Conservation (phyloP, 2,329 filamentous ascomycete species). For the Fusarium keratoplasticum region DNA sequence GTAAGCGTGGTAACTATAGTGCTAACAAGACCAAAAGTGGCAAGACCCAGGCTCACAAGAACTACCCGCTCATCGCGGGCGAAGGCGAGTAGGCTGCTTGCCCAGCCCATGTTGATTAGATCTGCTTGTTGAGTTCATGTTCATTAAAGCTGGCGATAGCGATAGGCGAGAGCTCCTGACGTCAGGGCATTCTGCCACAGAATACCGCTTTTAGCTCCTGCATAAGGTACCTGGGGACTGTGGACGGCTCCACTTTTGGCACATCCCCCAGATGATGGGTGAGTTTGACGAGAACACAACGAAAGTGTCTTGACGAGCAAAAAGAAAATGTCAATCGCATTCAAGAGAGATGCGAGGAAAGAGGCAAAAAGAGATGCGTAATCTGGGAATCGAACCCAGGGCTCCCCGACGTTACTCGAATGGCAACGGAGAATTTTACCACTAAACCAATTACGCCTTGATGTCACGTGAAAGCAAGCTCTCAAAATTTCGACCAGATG, state of each 20-base stretch:
- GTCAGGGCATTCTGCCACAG: constrained; percentile 27
- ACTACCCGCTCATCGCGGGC: constrained; percentile 65
- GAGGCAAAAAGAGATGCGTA: not conserved
- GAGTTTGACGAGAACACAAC: not conserved
- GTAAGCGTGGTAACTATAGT: constrained; percentile 69
- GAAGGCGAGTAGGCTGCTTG: constrained; percentile 44
- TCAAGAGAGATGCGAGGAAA: not conserved
- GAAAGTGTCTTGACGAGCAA: not conserved
- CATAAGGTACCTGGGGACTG: not conserved
- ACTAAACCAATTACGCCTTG: constrained; percentile 1
- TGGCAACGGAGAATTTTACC: constrained; percentile 24
- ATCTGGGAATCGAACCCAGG: constrained; percentile 26
- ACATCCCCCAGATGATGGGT: not conserved
- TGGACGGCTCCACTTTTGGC: not conserved
- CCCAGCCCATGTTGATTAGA: constrained; percentile 54
- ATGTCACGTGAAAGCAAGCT: not conserved
- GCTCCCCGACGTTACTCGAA: constrained; percentile 14
- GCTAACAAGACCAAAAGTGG: constrained; percentile 68
- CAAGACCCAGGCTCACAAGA: constrained; percentile 65
- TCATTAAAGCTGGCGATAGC: not conserved
- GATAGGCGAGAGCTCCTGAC: constrained; percentile 20
- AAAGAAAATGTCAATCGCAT: not conserved
- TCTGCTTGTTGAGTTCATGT: constrained; percentile 29
- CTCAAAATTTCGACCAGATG: not conserved
- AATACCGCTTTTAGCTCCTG: constrained; percentile 17